Conservation (phyloP, 345 rosid species). For the Moringa oleifera region DNA sequence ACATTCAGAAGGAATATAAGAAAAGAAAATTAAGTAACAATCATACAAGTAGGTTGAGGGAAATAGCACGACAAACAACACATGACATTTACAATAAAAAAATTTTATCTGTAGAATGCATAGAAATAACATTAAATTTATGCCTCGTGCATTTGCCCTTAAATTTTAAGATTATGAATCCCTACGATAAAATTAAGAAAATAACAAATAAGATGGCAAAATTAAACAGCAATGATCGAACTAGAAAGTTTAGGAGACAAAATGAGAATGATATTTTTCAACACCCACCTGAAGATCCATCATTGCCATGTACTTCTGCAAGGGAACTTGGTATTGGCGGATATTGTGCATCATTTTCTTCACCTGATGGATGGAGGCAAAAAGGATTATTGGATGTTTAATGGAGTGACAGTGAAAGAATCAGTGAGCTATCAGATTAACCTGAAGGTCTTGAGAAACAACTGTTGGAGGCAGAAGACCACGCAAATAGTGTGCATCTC, state of each 20-base stretch:
- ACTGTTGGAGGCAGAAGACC: conserved; percentile 94
- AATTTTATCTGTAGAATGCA: no score
- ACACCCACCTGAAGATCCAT: conserved; percentile 86
- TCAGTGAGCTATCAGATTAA: conserved; percentile 8
- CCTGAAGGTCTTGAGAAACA: conserved; percentile 90
- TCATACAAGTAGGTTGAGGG: no score
- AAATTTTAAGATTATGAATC: neutral
- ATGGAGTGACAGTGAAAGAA: neutral
- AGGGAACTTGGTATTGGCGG: conserved; percentile 83
- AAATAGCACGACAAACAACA: no score
- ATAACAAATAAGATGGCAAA: no score
- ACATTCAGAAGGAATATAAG: no score
- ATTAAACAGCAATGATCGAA: no score
- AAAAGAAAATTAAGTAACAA: no score
- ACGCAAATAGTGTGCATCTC: conserved; percentile 84
- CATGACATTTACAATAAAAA: no score
- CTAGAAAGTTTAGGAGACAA: neutral
- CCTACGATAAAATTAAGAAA: no score
- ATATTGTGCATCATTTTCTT: conserved; percentile 83
- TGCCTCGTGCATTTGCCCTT: neutral
- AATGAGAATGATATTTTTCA: neutral
- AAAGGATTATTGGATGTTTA: conserved; percentile 6
- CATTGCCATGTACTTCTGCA: conserved; percentile 95
- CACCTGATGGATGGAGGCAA: conserved; percentile 37
- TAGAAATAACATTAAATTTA: no score